These are phyloP conservation scores for Ophiognomonia clavigignenti-juglandacearum DNA, from an alignment of 2,329 filamentous ascomycete genomes.

Conservation along the genomic window DNA sequence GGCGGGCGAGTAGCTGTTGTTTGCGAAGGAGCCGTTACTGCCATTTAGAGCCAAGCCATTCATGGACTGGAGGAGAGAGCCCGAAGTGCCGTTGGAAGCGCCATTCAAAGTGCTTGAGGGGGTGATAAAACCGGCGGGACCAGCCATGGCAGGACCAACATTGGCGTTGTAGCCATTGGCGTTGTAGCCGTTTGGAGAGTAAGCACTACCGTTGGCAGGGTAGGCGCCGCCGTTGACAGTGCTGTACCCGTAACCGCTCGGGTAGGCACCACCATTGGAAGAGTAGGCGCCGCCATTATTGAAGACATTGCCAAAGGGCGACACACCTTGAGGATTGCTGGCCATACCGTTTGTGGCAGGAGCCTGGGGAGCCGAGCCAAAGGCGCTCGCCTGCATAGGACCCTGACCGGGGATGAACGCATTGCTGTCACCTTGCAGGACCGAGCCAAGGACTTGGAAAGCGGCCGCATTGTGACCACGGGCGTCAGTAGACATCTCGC, in stretches of 20 bases:
- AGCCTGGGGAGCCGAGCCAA: constrained; percentile 8
- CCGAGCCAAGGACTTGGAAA: constrained; percentile 62
- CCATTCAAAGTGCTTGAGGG: neutral
- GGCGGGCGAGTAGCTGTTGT: constrained; percentile 24
- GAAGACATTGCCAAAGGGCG: constrained; percentile 21
- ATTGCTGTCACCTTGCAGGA: constrained; percentile 73
- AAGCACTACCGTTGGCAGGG: constrained; percentile 20
- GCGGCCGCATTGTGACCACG: constrained; percentile 37
- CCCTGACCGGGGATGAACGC: constrained; percentile 63
- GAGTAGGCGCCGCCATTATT: constrained; percentile 11
- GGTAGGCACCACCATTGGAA: constrained; percentile 15
- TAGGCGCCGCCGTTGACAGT: constrained; percentile 17
- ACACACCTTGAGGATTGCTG: neutral
- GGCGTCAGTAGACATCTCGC: constrained; percentile 54
- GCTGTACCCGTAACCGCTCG: constrained; percentile 13
- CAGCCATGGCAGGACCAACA: constrained; percentile 23
- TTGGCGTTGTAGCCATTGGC: constrained; percentile 22
- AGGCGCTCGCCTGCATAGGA: constrained; percentile 6
- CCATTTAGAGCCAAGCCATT: constrained; percentile 56
- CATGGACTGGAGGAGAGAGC: constrained; percentile 65
- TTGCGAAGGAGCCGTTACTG: neutral
- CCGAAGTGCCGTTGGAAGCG: constrained; percentile 23
- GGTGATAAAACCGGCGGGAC: neutral
- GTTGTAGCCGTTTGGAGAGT: constrained; percentile 24
- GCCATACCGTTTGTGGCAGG: constrained; percentile 5